A percentile compares a stretch with the other conserved stretches of the same genome.
These are phyloP conservation scores for Sambucus nigra DNA, from an alignment of 129 eudicot genomes.

Conservation along the genomic window DNA sequence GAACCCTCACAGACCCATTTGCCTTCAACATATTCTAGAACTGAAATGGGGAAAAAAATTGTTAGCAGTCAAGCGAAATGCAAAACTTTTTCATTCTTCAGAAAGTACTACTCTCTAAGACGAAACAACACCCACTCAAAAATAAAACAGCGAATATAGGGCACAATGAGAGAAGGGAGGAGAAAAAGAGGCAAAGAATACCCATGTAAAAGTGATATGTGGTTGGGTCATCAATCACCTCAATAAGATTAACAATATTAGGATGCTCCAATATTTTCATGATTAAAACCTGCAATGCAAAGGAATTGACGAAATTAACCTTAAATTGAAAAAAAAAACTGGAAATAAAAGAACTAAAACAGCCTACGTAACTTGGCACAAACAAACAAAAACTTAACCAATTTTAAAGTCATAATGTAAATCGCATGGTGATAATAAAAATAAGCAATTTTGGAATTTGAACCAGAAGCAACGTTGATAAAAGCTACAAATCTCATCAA, in stretches of 20 bases:
- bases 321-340: not conserved
- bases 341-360: not conserved
- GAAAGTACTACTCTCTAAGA: not conserved
- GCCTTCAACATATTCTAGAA: slow-evolving; percentile 91
- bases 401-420: not conserved
- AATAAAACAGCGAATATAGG: no score
- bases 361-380: not conserved
- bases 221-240: slow-evolving; percentile 94
- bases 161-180: not conserved
- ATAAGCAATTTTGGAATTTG: no score
- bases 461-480: no score
- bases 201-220: slow-evolving; percentile 98
- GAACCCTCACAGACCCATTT: slow-evolving; percentile 93
- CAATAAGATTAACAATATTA: slow-evolving; percentile 82
- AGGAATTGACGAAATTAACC: not conserved
- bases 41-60: slow-evolving; percentile 24
- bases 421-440: not conserved
- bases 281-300: slow-evolving; percentile 63
- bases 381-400: not conserved
- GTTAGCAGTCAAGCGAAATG: slow-evolving; percentile 11
- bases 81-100: not conserved
- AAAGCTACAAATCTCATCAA: no score
- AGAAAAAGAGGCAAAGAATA: slow-evolving; percentile 24
- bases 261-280: slow-evolving; percentile 94
- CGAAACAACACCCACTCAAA: not conserved